Percentiles rank a stretch among this genome's conserved stretches.
Evolutionary conservation across 495 filamentous ascomycete genomes (phyloP).

Genomic region (Daldinia decipiens): DNA sequence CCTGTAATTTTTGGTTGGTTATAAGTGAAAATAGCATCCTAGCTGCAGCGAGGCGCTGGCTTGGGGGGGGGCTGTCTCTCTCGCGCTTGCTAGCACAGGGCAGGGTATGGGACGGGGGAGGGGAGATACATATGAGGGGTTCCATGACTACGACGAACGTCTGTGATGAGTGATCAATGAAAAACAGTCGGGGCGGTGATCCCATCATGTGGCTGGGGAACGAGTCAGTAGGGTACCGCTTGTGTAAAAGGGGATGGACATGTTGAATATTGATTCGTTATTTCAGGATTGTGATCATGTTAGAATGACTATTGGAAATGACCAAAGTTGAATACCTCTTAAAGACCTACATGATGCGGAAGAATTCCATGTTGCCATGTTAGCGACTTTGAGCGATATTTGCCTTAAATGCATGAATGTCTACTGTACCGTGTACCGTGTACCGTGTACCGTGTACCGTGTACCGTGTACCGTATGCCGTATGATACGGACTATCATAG

Average conservation of each 20-base stretch:
- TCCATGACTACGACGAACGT: constrained; percentile 1
- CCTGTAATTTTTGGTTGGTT: constrained; percentile 31
- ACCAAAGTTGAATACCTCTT: not conserved
- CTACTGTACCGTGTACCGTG: constrained; percentile 5
- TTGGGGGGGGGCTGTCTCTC: constrained; percentile 27
- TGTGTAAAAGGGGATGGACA: constrained; percentile 7
- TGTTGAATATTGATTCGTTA: constrained; percentile 25
- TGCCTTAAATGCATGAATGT: not conserved
- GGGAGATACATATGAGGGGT: constrained; percentile 13
- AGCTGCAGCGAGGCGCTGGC: constrained; percentile 39
- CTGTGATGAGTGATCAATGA: constrained; percentile 30
- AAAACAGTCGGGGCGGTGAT: constrained; percentile 22
- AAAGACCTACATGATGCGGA: not conserved
- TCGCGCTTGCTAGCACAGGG: constrained; percentile 27
- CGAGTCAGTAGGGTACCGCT: constrained; percentile 30
- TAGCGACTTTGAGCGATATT: not conserved
- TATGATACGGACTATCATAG: not conserved
- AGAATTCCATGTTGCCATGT: not conserved
- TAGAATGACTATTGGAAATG: not conserved
- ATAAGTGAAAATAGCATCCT: constrained; percentile 33
- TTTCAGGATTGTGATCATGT: constrained; percentile 5
- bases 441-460: constrained; percentile 12
- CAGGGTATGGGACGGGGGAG: constrained; percentile 16
- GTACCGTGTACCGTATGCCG: constrained; percentile 11
- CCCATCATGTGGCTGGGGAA: constrained; percentile 31